A percentile compares a stretch with the other conserved stretches of the same genome.
These are phyloP conservation scores for Acanthamoeba polyphaga DNA, from an alignment of 208 protist species.

Conservation along the genomic window DNA sequence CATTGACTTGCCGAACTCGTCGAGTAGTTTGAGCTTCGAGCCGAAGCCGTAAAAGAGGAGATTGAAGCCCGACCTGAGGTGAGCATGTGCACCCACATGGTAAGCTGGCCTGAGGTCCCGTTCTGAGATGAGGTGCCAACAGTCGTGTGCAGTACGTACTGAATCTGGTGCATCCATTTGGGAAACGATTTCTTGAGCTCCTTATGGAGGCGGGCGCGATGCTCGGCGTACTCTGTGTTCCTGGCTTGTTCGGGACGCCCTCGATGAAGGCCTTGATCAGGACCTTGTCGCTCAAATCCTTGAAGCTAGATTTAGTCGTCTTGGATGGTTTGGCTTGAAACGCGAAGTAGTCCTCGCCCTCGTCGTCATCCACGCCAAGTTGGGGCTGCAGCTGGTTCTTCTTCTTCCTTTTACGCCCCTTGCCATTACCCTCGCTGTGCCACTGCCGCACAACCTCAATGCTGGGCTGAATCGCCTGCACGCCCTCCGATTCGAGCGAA, in stretches of 20 bases:
- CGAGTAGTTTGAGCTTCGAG: slow-evolving; percentile 32
- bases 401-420: not conserved
- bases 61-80: slow-evolving; percentile 35
- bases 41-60: slow-evolving; percentile 73
- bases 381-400: not conserved
- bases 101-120: not conserved
- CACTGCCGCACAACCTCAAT: not conserved
- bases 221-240: slow-evolving; percentile 5
- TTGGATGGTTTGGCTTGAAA: slow-evolving; percentile 32
- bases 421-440: not conserved
- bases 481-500: not conserved
- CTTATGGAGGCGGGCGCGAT: not conserved
- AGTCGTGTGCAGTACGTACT: not conserved
- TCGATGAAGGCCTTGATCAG: slow-evolving; percentile 33
- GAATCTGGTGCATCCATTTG: slow-evolving; percentile 46
- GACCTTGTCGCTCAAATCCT: not conserved
- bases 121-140: not conserved
- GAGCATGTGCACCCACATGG: not conserved
- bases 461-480: not conserved
- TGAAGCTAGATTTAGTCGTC: slow-evolving; percentile 10
- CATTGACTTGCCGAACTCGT: slow-evolving; percentile 29
- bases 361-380: not conserved
- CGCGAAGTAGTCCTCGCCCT: slow-evolving; percentile 54
- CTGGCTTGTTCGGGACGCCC: not conserved
- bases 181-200: not conserved